Evolutionary conservation across 352 stramenopile species (phyloP).

Genomic region (Elongisporangium senticosum): DNA sequence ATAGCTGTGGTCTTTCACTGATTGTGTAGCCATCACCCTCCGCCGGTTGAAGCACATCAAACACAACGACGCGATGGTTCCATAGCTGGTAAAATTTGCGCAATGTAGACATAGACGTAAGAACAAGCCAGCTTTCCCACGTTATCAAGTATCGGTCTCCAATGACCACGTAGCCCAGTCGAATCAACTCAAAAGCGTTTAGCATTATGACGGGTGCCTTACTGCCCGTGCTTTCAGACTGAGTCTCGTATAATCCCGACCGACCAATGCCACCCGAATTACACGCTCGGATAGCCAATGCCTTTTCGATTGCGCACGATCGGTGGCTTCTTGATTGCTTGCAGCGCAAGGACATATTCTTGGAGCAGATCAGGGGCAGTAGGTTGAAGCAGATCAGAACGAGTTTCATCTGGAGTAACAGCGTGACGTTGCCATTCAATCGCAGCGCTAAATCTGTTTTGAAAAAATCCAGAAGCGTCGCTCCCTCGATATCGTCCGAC

Average conservation of each 20-base stretch:
- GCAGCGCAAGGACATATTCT: background rate
- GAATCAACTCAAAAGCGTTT: conserved; percentile 11
- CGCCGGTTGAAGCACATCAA: background rate
- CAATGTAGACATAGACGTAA: conserved; percentile 2
- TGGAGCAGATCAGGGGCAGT: conserved; percentile 1
- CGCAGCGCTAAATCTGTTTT: conserved; percentile 10
- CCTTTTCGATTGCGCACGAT: conserved; percentile 13
- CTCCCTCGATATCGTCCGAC: conserved; percentile 7
- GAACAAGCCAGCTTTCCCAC: conserved; percentile 7
- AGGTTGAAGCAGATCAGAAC: conserved; percentile 9
- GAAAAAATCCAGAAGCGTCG: conserved; percentile 6
- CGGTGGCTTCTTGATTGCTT: background rate
- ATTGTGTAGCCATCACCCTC: background rate
- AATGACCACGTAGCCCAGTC: conserved; percentile 10
- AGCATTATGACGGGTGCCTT: background rate
- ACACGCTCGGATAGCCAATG: conserved; percentile 19
- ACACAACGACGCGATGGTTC: conserved; percentile 11
- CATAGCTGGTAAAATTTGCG: conserved; percentile 6
- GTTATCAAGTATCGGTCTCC: conserved; percentile 7
- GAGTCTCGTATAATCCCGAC: conserved; percentile 3
- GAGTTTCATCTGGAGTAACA: conserved; percentile 9
- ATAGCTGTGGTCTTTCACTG: conserved; percentile 6
- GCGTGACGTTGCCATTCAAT: conserved; percentile 8
- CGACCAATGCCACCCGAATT: conserved; percentile 17
- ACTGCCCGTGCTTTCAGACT: background rate